These are phyloP conservation scores for Botryotinia convoluta DNA, from an alignment of 2,329 filamentous ascomycete genomes.

Conservation along the genomic window DNA sequence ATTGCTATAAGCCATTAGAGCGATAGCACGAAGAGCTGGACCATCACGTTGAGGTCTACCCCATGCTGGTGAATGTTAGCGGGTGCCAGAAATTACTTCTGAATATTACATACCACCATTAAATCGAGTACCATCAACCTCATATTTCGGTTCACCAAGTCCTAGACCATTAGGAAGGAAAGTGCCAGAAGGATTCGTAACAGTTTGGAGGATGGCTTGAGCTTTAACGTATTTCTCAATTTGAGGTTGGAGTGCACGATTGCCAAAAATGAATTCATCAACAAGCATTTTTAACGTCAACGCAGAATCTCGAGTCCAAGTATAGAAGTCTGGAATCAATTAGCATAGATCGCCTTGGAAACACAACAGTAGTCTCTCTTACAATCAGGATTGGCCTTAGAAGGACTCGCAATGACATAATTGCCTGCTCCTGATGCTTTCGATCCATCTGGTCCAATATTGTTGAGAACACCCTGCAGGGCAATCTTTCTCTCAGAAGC, in stretches of 20 bases:
- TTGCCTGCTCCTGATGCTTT: constrained; percentile 49
- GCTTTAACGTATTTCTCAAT: constrained; percentile 67
- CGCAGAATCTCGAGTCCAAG: constrained; percentile 75
- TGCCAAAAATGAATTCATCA: constrained; percentile 60
- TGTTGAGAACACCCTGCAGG: constrained; percentile 51
- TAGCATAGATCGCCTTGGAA: constrained; percentile 6
- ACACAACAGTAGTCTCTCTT: constrained; percentile 29
- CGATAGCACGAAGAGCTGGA: constrained; percentile 70
- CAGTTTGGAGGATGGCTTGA: constrained; percentile 56
- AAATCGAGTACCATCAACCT: constrained; percentile 61
- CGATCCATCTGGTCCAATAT: constrained; percentile 52
- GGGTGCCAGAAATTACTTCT: not conserved
- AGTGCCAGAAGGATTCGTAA: constrained; percentile 53
- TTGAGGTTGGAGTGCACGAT: constrained; percentile 44
- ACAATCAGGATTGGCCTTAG: constrained; percentile 54
- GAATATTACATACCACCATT: constrained; percentile 45
- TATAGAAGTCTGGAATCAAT: constrained; percentile 62
- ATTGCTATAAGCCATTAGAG: constrained; percentile 70
- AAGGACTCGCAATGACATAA: constrained; percentile 55
- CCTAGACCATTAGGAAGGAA: constrained; percentile 46
- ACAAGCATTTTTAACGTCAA: constrained; percentile 67
- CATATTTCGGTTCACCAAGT: constrained; percentile 71
- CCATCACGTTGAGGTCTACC: constrained; percentile 76
- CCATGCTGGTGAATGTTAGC: constrained; percentile 27
- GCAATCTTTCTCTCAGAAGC: constrained; percentile 47